Base-by-base conservation (phyloP, 2,329 filamentous ascomycete species). In the Massarina eburnea region DNA sequence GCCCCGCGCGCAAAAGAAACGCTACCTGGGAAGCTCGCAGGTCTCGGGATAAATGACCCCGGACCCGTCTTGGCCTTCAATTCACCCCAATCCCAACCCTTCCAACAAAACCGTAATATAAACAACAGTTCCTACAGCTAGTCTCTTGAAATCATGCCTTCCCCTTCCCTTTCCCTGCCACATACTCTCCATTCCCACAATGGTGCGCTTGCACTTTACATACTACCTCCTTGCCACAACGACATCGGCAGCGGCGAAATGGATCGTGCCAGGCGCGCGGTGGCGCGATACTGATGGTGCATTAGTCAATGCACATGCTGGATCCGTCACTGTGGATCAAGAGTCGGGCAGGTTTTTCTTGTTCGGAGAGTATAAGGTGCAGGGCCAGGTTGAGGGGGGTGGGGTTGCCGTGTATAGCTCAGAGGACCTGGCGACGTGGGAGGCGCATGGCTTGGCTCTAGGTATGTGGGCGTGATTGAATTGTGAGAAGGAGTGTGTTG, bases 281-380 rank as follows among this genome's bases (percentile, higher is more conserved):
- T 85, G 82, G 82, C 73, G 68, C 15, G 82, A 84, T 52, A 85
- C 79, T 0, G 74, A 81, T 2, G 81, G 81, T 1, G 75, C 79
- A n/a, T 60, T 83, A 10, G 76, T 84, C 42, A 84, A 82, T 41
- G 81, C 81, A 1, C 82, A 85, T 58, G 82, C 82, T 1, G 82
- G 82, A 1, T 77, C 76, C 10, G 70, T 85, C 6, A 75, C 75
- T 0, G 60, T 79, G 0, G 80, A 84, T 32, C 64, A 77, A 30
- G 72, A 74, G 4, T 74, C 74, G 0, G 77, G 77, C 14, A 79
- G 74, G 48, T 85, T 82, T 60, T 84, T 77, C 66, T 78, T 76
- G 73, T 84, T 84, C 45, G 82, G 82, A 27, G 82, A 85, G 58
- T 79, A 82, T 67, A 85, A 85, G 66, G 67, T 74, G 9, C 63